Base-by-base conservation (phyloP, 352 stramenopile species). In the Pythium rhizo-oryzae region DNA sequence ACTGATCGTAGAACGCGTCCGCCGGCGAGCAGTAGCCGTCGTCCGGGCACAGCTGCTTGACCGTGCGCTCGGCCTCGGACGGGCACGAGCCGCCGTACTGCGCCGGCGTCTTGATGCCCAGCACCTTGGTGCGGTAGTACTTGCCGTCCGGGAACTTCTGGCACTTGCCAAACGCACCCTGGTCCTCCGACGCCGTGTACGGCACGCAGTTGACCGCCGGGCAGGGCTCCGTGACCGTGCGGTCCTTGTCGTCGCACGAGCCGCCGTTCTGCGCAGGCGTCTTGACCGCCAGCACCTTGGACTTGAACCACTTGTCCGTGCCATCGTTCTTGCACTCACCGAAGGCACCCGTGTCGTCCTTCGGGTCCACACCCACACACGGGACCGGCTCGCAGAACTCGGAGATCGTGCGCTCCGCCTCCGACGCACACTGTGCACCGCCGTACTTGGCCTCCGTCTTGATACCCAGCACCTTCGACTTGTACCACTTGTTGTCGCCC, bases 21-120 rank as follows among this genome's bases (percentile, higher is more conserved):
- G 35, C 8, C 35, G 35, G 35, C 8, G 12, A 11, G 12, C 35
- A 41, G 35, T 41, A 41, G 2, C 35, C 35, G 35, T 43, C 33
- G 13, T 9, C 6, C 41, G 39, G 39, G 18, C 56, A 62, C 18
- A 28, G n/a, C 16, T 47, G 25, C 19, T 25, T 47, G 52, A 46
- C n/a, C 16, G 7, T 47, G 33, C 52, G 52, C 8, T 18, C 33
- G 7, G 54, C 47, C 35, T 35, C 54, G n/a, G 15, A 25, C 16
- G 56, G 56, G 21, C 56, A 62, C 21, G 8, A 43, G 16, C 56
- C 56, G 16, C 56, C 56, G 41, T 62, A 54, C 39, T 33, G 13
- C n/a, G 37, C 56, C 9, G 23, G 6, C 23, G 39, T 50, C 6
- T 54, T 62, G 56, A 62, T 54, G 15, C 56, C 56, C 0, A 62